These are phyloP conservation scores for Dryas octopetala DNA, from an alignment of 306 rosid species.

Conservation along the genomic window DNA sequence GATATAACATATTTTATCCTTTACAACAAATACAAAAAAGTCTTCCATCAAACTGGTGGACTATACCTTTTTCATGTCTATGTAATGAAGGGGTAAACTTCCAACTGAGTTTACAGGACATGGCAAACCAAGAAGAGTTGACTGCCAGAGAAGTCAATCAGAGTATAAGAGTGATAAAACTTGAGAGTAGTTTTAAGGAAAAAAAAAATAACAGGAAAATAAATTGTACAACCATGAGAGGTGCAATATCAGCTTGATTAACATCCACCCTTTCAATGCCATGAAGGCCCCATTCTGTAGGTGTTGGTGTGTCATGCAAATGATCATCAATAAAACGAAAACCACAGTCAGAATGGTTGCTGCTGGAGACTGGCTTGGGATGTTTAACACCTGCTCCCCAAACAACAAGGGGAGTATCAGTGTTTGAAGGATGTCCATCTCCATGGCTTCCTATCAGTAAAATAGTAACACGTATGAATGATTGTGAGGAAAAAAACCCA, in stretches of 20 bases:
- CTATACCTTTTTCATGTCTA: conserved; percentile 65
- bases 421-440: conserved; percentile 92
- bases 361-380: conserved; percentile 68
- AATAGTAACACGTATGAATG: conserved; percentile 23
- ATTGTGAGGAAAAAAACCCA: conserved; percentile 21
- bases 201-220: conserved; percentile 5
- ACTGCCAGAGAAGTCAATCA: conserved; percentile 52
- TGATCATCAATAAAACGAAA: conserved; percentile 80
- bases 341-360: conserved; percentile 68
- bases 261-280: conserved; percentile 89
- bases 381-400: conserved; percentile 92
- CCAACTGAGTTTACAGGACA: conserved; percentile 92
- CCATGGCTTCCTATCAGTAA: conserved; percentile 77
- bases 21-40: conserved; percentile 12
- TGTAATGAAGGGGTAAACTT: conserved; percentile 72
- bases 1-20: conserved; percentile 1
- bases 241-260: conserved; percentile 92
- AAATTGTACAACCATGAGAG: conserved; percentile 68
- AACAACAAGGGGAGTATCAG: conserved; percentile 91
- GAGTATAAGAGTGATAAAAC: conserved; percentile 36
- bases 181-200: conserved; percentile 15
- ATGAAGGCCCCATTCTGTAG: conserved; percentile 77
- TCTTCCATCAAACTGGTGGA: conserved; percentile 21
- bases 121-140: conserved; percentile 80
- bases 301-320: conserved; percentile 76